Evolutionary conservation across 129 eudicot genomes (phyloP).

Genomic region (Lactuca saligna): DNA sequence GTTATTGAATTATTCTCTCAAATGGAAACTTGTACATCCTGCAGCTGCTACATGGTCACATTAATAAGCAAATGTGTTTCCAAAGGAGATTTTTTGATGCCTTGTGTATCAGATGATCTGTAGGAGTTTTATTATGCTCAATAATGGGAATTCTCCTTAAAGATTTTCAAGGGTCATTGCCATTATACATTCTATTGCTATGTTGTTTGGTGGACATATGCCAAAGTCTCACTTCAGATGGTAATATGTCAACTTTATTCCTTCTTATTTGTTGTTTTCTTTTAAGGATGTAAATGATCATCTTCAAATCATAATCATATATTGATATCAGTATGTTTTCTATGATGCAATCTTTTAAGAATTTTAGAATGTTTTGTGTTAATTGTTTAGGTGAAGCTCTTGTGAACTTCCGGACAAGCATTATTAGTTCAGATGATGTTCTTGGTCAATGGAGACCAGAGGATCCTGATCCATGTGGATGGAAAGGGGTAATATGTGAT

Average conservation of each 20-base stretch:
- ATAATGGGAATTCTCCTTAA: conserved; percentile 52
- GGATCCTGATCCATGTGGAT: conserved; percentile 92
- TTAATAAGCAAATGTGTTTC: conserved; percentile 32
- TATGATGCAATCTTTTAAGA: neutral
- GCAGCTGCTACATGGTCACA: conserved; percentile 37
- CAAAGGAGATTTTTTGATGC: conserved; percentile 27
- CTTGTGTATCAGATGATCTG: conserved; percentile 52
- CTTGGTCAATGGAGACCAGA: conserved; percentile 92
- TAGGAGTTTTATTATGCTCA: conserved; percentile 50
- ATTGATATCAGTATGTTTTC: no score
- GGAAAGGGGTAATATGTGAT: conserved; percentile 93
- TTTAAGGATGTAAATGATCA: conserved; percentile 4
- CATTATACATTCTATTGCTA: conserved; percentile 46
- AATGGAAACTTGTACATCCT: conserved; percentile 14
- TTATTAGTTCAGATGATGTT: conserved; percentile 63
- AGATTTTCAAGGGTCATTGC: conserved; percentile 32
- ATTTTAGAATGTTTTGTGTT: conserved; percentile 10
- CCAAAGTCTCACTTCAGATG: conserved; percentile 79
- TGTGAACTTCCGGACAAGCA: conserved; percentile 58
- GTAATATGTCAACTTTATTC: conserved; percentile 44
- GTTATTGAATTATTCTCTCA: conserved; percentile 4
- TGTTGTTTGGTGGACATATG: conserved; percentile 39
- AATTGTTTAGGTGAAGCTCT: conserved; percentile 78
- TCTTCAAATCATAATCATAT: neutral
- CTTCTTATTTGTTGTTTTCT: neutral